Percentiles rank a stretch among this genome's conserved stretches.
Conservation (phyloP, 2,329 filamentous ascomycete species). For the Arthroderma sp. region DNA sequence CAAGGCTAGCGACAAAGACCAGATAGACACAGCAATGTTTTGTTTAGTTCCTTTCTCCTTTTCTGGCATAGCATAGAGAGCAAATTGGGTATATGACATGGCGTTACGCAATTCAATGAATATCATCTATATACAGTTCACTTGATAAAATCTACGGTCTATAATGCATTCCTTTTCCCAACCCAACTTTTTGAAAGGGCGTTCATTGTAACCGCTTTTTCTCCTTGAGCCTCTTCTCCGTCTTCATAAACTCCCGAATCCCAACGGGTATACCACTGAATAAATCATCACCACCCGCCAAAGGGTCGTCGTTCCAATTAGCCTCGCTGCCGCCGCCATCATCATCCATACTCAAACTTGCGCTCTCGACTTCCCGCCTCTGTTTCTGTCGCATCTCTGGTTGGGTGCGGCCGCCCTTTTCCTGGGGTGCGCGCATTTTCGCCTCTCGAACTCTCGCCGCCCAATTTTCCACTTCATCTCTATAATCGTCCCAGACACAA, state of each 20-base stretch:
- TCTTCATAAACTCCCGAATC: slow-evolving; percentile 94
- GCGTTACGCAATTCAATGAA: too few species aligned
- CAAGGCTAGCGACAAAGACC: too few species aligned
- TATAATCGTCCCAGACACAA: slow-evolving; percentile 86
- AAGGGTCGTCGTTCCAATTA: slow-evolving; percentile 44
- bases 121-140: too few species aligned
- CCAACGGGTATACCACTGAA: slow-evolving; percentile 78
- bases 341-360: slow-evolving; percentile 57
- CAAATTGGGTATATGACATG: too few species aligned
- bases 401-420: not conserved
- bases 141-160: too few species aligned
- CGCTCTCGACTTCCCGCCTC: slow-evolving; percentile 33
- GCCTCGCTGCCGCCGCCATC: slow-evolving; percentile 63
- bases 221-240: slow-evolving; percentile 77
- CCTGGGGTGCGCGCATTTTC: slow-evolving; percentile 23
- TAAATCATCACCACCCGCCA: slow-evolving; percentile 45
- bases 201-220: slow-evolving; percentile 23
- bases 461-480: slow-evolving; percentile 90
- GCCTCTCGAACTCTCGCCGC: slow-evolving; percentile 52
- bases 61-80: too few species aligned
- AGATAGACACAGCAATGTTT: too few species aligned
- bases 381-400: slow-evolving; percentile 20
- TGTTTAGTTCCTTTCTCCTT: too few species aligned
- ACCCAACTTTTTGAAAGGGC: too few species aligned
- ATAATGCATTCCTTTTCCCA: too few species aligned